Evolutionary conservation across 345 rosid genomes (phyloP).

Genomic region (Abelmoschus esculentus): DNA sequence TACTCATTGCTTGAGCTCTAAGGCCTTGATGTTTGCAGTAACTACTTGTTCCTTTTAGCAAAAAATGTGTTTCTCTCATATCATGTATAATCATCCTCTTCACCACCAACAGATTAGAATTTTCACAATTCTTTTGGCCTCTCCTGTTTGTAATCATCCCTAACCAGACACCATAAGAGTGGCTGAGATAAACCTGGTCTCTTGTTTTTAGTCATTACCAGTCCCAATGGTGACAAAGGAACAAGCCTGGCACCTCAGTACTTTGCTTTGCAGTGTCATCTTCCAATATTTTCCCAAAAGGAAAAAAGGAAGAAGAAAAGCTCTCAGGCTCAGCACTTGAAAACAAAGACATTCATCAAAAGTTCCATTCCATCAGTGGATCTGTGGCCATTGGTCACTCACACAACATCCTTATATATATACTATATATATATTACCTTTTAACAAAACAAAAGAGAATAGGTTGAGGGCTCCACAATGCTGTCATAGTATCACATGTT

Average conservation of each 20-base stretch:
- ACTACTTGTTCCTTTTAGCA: background rate
- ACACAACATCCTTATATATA: background rate
- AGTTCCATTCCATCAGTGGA: background rate
- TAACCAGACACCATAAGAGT: background rate
- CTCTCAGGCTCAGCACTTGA: background rate
- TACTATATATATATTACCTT: background rate
- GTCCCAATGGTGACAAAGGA: conserved; percentile 10
- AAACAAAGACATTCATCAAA: background rate
- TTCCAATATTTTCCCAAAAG: conserved; percentile 1
- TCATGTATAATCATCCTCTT: background rate
- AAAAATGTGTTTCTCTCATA: no score
- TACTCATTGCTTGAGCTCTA: conserved; percentile 60
- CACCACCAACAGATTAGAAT: background rate
- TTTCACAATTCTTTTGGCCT: background rate
- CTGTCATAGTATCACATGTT: background rate
- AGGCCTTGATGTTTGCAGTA: conserved; percentile 40
- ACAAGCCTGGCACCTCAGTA: conserved; percentile 1
- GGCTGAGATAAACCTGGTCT: background rate
- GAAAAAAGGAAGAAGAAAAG: background rate
- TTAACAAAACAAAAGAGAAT: conserved; percentile 6
- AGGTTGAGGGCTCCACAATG: background rate
- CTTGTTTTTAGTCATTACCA: conserved; percentile 14
- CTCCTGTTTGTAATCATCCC: background rate
- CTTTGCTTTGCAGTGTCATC: conserved; percentile 6
- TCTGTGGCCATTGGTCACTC: conserved; percentile 7